Percentiles rank a stretch among this genome's conserved stretches.
phyloP scores from a whole-genome alignment of 73 alveolate genomes.

The Tetrahymena borealis region DNA sequence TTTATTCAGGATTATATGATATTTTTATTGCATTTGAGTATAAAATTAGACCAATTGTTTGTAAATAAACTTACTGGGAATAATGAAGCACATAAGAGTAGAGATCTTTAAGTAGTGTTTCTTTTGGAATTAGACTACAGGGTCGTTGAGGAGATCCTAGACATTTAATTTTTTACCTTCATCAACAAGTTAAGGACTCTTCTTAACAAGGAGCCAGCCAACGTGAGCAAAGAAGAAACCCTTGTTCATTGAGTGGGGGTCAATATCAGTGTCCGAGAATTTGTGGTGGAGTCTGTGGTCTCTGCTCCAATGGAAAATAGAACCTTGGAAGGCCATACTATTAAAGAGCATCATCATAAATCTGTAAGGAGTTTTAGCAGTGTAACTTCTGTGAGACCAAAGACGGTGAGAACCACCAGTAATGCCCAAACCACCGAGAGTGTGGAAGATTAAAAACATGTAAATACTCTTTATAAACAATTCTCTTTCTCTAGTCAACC shows the following conservation, averaged over 20 bases:
- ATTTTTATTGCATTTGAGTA: no score
- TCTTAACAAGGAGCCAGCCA: conserved; percentile 45
- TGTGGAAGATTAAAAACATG: conserved; percentile 37
- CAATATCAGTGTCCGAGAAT: conserved; percentile 42
- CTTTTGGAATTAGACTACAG: conserved; percentile 43
- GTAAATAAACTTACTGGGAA: conserved; percentile 20
- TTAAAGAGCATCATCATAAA: conserved; percentile 35
- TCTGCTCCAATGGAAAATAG: conserved; percentile 49
- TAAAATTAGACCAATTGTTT: no score
- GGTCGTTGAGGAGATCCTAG: conserved; percentile 29
- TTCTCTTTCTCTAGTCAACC: conserved; percentile 8
- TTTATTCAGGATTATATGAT: no score
- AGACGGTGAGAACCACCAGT: conserved; percentile 52
- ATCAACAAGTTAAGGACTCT: conserved; percentile 12
- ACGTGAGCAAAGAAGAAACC: conserved; percentile 44
- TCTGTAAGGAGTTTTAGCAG: conserved; percentile 43
- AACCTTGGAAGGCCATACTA: conserved; percentile 38
- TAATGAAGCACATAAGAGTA: conserved; percentile 7
- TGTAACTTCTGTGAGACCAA: conserved; percentile 47
- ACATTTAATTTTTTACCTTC: conserved; percentile 41
- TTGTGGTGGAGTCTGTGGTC: conserved; percentile 51
- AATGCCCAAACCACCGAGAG: conserved; percentile 39
- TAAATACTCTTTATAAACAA: conserved; percentile 11
- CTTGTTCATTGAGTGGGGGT: conserved; percentile 35
- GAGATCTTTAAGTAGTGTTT: conserved; percentile 26